Conservation (phyloP, 2,329 filamentous ascomycete species). For the Monosporascus cannonballus region DNA sequence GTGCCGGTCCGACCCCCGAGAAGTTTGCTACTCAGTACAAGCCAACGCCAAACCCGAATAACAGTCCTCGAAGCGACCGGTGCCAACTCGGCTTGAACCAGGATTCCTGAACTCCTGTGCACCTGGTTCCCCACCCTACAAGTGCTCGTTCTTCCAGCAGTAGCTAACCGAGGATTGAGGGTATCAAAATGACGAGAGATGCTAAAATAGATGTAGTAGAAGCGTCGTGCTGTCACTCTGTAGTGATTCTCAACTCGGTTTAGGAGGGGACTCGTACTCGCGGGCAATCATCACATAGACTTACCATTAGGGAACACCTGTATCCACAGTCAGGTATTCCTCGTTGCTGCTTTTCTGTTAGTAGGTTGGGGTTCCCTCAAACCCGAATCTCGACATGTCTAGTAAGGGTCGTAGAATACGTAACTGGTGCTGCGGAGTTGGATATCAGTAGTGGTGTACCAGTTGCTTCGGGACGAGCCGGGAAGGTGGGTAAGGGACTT, state of each 20-base stretch:
- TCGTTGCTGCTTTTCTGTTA: background rate
- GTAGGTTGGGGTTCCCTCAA: background rate
- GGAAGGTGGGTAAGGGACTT: conserved; percentile 1
- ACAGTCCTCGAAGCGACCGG: background rate
- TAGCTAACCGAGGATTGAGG: background rate
- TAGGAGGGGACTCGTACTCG: background rate
- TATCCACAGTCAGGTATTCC: background rate
- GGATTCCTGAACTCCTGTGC: background rate
- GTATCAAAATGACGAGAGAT: background rate
- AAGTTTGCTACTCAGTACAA: background rate
- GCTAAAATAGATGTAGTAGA: background rate
- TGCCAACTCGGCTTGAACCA: background rate
- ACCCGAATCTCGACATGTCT: background rate
- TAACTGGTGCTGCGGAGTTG: conserved; percentile 8
- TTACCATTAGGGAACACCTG: background rate
- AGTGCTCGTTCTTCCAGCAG: background rate
- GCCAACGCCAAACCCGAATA: background rate
- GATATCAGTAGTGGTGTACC: conserved; percentile 17
- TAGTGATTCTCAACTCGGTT: background rate
- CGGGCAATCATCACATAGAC: background rate
- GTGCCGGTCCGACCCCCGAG: background rate
- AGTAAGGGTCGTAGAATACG: background rate
- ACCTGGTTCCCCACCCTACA: background rate
- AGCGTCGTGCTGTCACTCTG: background rate
- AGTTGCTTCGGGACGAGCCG: conserved; percentile 9